phyloP scores from a whole-genome alignment of 2,329 filamentous ascomycete species.

The Iodosphaeria phyllophila region DNA sequence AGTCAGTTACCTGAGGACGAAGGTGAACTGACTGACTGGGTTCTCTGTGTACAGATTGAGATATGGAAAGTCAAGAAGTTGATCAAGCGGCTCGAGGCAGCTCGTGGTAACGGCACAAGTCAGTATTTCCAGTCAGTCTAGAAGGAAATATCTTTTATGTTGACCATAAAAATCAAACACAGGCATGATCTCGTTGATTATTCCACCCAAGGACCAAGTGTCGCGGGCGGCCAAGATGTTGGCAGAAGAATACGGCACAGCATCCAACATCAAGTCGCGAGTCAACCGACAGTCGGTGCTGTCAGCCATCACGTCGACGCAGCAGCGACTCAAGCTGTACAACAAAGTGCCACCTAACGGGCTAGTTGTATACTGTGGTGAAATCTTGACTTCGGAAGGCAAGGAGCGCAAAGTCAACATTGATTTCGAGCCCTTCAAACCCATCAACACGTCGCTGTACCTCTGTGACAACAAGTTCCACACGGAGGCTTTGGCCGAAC shows the following conservation, averaged over 20 bases:
- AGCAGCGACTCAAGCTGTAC: slow-evolving; percentile 97
- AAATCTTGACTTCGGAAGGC: slow-evolving; percentile 97
- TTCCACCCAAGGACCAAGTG: slow-evolving; percentile 96
- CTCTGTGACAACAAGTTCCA: slow-evolving; percentile 99
- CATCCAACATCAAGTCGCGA: slow-evolving; percentile 98
- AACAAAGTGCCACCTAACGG: slow-evolving; percentile 98
- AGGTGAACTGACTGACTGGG: neutral
- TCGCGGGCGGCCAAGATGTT: slow-evolving; percentile 97
- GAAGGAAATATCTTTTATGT: too few relatives aligned
- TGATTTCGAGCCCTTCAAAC: slow-evolving; percentile 99
- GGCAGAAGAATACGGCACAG: slow-evolving; percentile 99
- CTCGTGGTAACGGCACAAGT: slow-evolving; percentile 95
- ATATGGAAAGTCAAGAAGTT: slow-evolving; percentile 99
- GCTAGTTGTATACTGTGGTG: slow-evolving; percentile 96
- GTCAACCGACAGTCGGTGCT: slow-evolving; percentile 97
- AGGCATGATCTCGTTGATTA: slow-evolving; percentile 99
- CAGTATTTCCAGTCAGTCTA: too few relatives aligned
- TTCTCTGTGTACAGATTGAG: slow-evolving; percentile 33
- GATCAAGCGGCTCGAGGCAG: slow-evolving; percentile 94
- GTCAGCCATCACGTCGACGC: slow-evolving; percentile 95
- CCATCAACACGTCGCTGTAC: slow-evolving; percentile 98
- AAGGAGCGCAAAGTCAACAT: slow-evolving; percentile 99
- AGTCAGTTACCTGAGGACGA: neutral
- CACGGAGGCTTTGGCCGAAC: slow-evolving; percentile 88
- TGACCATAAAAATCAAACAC: too few relatives aligned